Percentiles rank a stretch among this genome's conserved stretches.
Conservation (phyloP, 805 yeast genomes). For the Metschnikowia corniflorae region DNA sequence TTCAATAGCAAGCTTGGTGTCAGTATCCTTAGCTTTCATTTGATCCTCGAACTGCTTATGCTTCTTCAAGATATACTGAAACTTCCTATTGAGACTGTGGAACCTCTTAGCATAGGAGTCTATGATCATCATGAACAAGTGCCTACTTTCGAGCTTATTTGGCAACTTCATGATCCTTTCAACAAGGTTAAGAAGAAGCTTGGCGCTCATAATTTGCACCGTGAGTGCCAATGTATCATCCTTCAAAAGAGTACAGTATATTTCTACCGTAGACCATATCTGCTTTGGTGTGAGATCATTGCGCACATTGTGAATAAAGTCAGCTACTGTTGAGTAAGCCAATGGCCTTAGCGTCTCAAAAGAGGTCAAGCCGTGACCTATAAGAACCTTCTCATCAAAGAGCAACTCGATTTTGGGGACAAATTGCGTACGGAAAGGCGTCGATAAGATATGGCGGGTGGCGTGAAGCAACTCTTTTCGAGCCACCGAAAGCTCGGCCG, state of each 20-base stretch:
- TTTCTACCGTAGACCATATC: constrained; percentile 80
- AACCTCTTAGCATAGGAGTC: constrained; percentile 86
- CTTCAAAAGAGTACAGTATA: constrained; percentile 75
- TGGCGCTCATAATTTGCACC: constrained; percentile 96
- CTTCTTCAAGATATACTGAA: constrained; percentile 58
- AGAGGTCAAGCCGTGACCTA: constrained; percentile 91
- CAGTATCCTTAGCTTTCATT: constrained; percentile 38
- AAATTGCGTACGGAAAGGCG: constrained; percentile 78
- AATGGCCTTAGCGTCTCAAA: constrained; percentile 86
- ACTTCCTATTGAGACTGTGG: constrained; percentile 67
- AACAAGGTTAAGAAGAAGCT: constrained; percentile 77
- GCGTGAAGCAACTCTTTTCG: constrained; percentile 92
- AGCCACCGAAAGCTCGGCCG: constrained; percentile 86
- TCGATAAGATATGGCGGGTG: constrained; percentile 88
- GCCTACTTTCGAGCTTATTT: constrained; percentile 77
- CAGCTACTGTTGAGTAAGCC: constrained; percentile 95
- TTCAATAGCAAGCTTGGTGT: constrained; percentile 39
- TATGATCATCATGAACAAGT: constrained; percentile 78
- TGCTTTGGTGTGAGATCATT: constrained; percentile 77
- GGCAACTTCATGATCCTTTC: constrained; percentile 83
- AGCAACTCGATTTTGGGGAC: constrained; percentile 80
- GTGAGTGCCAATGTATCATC: constrained; percentile 81
- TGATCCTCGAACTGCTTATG: constrained; percentile 52
- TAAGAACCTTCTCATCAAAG: constrained; percentile 80
- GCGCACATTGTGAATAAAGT: constrained; percentile 88